Percentiles rank a stretch among this genome's conserved stretches.
These are phyloP conservation scores for Xylaria sp. DNA, from an alignment of 2,329 filamentous ascomycete species.

Conservation along the genomic window DNA sequence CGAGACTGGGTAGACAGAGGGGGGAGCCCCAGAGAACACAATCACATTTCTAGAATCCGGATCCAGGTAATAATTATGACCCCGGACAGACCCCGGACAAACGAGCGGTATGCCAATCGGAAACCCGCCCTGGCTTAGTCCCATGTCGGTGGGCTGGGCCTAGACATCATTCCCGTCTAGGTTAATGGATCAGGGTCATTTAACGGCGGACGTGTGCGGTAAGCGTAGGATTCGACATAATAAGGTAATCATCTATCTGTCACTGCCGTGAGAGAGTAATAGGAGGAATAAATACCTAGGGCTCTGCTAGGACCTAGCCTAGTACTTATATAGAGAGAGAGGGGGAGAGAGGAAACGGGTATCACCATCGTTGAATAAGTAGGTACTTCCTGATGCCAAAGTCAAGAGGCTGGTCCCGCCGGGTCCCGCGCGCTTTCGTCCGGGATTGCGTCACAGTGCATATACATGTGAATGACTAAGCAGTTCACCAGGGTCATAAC, in stretches of 20 bases:
- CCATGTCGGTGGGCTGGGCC: slow-evolving; percentile 1
- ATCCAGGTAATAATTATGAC: slow-evolving; percentile 4
- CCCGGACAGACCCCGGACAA: background rate
- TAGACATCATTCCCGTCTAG: slow-evolving; percentile 1
- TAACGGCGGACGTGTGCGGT: background rate
- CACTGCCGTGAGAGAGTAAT: background rate
- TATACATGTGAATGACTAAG: background rate
- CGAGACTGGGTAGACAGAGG: background rate
- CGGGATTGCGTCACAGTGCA: slow-evolving; percentile 23
- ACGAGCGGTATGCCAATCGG: slow-evolving; percentile 12
- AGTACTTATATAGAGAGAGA: too few relatives aligned
- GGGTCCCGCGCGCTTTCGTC: too few relatives aligned
- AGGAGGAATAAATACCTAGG: too few relatives aligned
- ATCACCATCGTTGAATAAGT: background rate
- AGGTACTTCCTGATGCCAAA: too few relatives aligned
- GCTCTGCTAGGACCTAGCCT: too few relatives aligned
- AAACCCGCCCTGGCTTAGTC: background rate
- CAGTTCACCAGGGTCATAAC: too few relatives aligned
- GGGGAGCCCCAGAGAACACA: too few relatives aligned
- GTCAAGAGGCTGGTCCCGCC: background rate
- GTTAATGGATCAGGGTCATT: slow-evolving; percentile 6
- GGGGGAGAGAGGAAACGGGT: background rate
- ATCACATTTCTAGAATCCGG: background rate
- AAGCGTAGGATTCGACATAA: slow-evolving; percentile 19
- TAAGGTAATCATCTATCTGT: background rate